These are phyloP conservation scores for Datura wrightii DNA, from an alignment of 257 asterid genomes.

Conservation along the genomic window DNA sequence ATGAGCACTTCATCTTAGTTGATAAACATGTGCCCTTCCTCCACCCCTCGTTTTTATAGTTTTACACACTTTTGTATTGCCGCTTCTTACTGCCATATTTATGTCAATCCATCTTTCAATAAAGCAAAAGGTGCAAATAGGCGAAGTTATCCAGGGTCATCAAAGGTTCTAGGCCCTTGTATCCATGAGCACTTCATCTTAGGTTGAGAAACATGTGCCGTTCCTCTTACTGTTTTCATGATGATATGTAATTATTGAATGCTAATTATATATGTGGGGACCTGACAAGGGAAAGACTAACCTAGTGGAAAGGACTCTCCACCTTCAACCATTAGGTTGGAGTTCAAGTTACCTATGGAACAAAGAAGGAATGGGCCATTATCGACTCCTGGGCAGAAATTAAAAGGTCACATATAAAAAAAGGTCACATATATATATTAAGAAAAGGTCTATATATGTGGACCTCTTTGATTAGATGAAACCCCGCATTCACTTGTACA, in stretches of 20 bases:
- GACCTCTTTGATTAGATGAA: neutral
- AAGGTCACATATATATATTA: too few species aligned
- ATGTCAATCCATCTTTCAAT: neutral
- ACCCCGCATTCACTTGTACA: neutral
- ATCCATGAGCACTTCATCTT: constrained; percentile 16
- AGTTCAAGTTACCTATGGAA: constrained; percentile 20
- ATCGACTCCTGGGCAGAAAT: neutral
- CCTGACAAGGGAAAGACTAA: neutral
- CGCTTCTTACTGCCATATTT: too few species aligned
- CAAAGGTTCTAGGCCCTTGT: neutral
- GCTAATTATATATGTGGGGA: neutral
- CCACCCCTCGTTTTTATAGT: neutral
- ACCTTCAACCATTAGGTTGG: constrained; percentile 4
- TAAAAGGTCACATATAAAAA: too few species aligned
- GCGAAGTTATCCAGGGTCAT: neutral
- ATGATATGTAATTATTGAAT: neutral
- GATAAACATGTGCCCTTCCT: constrained; percentile 20
- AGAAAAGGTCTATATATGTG: neutral
- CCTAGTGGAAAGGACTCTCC: constrained; percentile 18
- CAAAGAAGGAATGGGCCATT: neutral
- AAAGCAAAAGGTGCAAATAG: neutral
- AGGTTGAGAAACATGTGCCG: constrained; percentile 21
- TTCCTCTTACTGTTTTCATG: neutral
- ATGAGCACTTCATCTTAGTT: constrained; percentile 20
- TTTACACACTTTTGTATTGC: too few species aligned